Evolutionary conservation across 2,329 filamentous ascomycete genomes (phyloP).

Genomic region (Botrytis paeoniae): DNA sequence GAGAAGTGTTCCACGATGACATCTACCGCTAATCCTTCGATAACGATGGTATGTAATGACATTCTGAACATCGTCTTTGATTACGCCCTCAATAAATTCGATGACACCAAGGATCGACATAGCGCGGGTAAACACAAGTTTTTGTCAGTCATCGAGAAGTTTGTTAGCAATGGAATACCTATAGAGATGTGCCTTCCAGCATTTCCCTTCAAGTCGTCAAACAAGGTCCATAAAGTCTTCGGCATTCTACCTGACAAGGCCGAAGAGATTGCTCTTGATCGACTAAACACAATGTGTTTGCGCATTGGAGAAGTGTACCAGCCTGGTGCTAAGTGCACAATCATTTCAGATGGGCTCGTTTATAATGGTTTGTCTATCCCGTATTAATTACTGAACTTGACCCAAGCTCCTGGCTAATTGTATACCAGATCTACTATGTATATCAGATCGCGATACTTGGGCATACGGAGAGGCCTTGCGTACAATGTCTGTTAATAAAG

Average conservation of each 20-base stretch:
- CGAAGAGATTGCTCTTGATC: neutral
- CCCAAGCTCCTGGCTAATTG: neutral
- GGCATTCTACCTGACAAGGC: neutral
- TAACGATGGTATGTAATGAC: neutral
- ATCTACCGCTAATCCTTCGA: neutral
- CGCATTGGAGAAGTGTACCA: neutral
- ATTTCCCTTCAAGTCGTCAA: neutral
- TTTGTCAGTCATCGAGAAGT: neutral
- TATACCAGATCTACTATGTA: neutral
- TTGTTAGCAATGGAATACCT: neutral
- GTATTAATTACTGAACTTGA: rapidly evolving
- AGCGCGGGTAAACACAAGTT: neutral
- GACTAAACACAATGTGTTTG: neutral
- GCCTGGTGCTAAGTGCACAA: neutral
- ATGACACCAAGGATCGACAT: neutral
- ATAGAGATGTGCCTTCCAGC: neutral
- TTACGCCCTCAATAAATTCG: neutral
- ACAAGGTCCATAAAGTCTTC: neutral
- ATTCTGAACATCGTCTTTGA: neutral
- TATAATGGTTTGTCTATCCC: neutral
- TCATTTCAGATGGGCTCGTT: neutral
- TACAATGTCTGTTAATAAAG: neutral
- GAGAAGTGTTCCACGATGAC: neutral
- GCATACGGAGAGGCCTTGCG: neutral
- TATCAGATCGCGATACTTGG: neutral